phyloP scores from a whole-genome alignment of 306 rosid species.

The Trifolium dubium region DNA sequence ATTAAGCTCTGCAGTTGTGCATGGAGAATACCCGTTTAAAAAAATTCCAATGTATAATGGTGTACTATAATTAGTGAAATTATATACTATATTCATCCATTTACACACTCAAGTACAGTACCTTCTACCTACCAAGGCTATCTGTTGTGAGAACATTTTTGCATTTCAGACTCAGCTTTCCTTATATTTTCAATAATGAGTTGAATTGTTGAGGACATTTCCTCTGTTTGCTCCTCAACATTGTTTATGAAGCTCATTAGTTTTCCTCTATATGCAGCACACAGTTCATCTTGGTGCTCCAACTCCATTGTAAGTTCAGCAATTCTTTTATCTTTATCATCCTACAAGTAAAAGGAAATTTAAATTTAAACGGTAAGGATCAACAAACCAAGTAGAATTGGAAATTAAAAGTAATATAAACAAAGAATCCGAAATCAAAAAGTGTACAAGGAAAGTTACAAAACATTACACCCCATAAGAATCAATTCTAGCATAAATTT shows the following conservation, averaged over 20 bases:
- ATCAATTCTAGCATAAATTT: neutral
- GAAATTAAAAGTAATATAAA: neutral
- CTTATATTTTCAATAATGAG: slow-evolving; percentile 64
- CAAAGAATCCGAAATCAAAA: too few relatives aligned
- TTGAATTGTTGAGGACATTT: slow-evolving; percentile 71
- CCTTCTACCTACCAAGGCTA: slow-evolving; percentile 19
- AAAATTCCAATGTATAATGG: slow-evolving; percentile 17
- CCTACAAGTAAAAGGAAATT: slow-evolving; percentile 52
- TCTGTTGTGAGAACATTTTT: slow-evolving; percentile 48
- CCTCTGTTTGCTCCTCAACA: slow-evolving; percentile 73
- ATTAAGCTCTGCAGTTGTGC: too few relatives aligned
- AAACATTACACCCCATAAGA: slow-evolving; percentile 1
- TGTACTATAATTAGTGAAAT: slow-evolving; percentile 38
- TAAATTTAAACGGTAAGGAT: slow-evolving; percentile 2
- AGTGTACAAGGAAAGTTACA: neutral
- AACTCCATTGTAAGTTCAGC: slow-evolving; percentile 82
- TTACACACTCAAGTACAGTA: slow-evolving; percentile 38
- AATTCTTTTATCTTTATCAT: slow-evolving; percentile 83
- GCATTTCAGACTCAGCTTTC: slow-evolving; percentile 73
- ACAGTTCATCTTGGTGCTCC: slow-evolving; percentile 75
- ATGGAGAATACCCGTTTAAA: too few relatives aligned
- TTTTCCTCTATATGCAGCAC: slow-evolving; percentile 71
- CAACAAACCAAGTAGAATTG: slow-evolving; percentile 19
- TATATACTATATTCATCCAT: slow-evolving; percentile 34
- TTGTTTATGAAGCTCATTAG: slow-evolving; percentile 65